These are phyloP conservation scores for Pyrenophora teres DNA, from an alignment of 2,329 filamentous ascomycete species.

Conservation along the genomic window DNA sequence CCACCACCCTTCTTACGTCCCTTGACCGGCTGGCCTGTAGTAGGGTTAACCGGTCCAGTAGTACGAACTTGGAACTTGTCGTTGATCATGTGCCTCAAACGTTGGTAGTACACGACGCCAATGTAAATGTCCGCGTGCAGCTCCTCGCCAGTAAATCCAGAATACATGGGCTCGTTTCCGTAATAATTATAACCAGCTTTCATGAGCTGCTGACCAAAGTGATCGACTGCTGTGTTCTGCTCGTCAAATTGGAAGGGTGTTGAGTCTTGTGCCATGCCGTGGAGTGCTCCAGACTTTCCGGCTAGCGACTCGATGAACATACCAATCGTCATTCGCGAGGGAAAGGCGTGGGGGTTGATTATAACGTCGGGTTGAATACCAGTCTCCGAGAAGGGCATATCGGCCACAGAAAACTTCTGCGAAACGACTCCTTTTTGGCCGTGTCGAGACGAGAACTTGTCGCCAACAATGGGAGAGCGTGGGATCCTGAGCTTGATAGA, in stretches of 20 bases:
- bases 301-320: constrained; percentile 99
- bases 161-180: constrained; percentile 99
- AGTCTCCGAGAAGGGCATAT: constrained; percentile 96
- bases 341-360: constrained; percentile 99
- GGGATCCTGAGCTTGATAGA: constrained; percentile 93
- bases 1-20: constrained; percentile 94
- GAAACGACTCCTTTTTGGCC: constrained; percentile 97
- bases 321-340: constrained; percentile 98
- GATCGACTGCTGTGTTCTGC: constrained; percentile 87
- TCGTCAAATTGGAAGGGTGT: constrained; percentile 96
- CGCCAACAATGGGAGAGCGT: constrained; percentile 88
- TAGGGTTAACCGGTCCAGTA: constrained; percentile 85
- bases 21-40: constrained; percentile 96
- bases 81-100: constrained; percentile 98
- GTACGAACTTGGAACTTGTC: constrained; percentile 97
- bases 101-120: constrained; percentile 97
- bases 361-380: constrained; percentile 97
- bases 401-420: constrained; percentile 89
- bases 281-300: constrained; percentile 90
- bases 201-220: constrained; percentile 93
- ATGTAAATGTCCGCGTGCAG: constrained; percentile 80
- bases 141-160: constrained; percentile 79
- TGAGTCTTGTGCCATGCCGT: constrained; percentile 93
- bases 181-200: constrained; percentile 97
- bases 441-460: constrained; percentile 98